phyloP scores from a whole-genome alignment of 2,329 filamentous ascomycete genomes.

The Microdochium nivale region DNA sequence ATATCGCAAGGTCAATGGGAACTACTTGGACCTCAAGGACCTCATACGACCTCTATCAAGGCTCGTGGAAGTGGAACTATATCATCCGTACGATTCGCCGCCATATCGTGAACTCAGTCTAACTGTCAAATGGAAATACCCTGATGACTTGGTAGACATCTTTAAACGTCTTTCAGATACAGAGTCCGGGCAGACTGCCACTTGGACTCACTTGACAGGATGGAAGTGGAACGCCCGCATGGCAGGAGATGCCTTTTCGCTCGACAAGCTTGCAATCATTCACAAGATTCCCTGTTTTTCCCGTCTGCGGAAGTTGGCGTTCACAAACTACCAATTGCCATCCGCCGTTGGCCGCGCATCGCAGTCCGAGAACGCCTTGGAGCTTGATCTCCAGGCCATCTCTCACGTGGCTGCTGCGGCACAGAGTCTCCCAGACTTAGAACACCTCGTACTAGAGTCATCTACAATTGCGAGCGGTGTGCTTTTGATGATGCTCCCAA shows the following conservation, averaged over 20 bases:
- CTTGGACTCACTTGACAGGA: constrained; percentile 32
- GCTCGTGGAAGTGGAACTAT: constrained; percentile 62
- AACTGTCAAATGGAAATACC: constrained; percentile 61
- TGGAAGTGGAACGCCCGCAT: constrained; percentile 56
- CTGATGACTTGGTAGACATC: constrained; percentile 53
- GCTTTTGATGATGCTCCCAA: constrained; percentile 62
- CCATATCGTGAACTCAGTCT: constrained; percentile 53
- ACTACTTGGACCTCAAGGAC: constrained; percentile 39
- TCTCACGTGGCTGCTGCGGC: constrained; percentile 36
- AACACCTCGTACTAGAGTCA: constrained; percentile 63
- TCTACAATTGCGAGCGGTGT: constrained; percentile 62
- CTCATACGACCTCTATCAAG: constrained; percentile 58
- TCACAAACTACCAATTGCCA: constrained; percentile 56
- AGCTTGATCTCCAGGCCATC: constrained; percentile 20
- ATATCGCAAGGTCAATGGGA: constrained; percentile 9
- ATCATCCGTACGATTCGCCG: constrained; percentile 59
- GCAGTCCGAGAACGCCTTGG: constrained; percentile 32
- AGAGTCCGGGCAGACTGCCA: constrained; percentile 30
- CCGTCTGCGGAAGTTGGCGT: constrained; percentile 44
- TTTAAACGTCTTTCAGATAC: constrained; percentile 40
- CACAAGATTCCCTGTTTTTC: constrained; percentile 51
- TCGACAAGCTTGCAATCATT: constrained; percentile 38
- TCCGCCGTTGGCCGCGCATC: constrained; percentile 19
- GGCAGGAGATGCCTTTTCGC: constrained; percentile 33
- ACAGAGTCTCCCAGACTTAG: constrained; percentile 50